These are phyloP conservation scores for Fusarium buxicola DNA, from an alignment of 2,329 filamentous ascomycete species.

Conservation along the genomic window DNA sequence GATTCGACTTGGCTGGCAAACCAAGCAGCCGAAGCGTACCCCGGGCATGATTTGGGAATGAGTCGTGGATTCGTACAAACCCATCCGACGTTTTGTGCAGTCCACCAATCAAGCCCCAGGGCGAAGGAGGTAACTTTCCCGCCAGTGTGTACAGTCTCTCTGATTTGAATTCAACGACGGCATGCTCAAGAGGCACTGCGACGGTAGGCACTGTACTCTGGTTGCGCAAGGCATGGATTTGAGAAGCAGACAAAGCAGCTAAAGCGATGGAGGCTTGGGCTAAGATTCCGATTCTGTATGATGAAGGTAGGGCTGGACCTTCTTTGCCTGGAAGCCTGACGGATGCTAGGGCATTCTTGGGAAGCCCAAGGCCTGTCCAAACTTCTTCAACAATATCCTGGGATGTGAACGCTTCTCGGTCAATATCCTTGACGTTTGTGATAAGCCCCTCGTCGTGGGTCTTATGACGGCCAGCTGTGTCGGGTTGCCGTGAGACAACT, in stretches of 20 bases:
- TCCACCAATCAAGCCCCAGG: conserved; percentile 61
- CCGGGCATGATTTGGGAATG: conserved; percentile 62
- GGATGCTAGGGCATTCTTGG: conserved; percentile 7
- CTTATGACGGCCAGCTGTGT: not conserved
- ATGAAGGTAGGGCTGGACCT: conserved; percentile 56
- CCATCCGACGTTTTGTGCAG: conserved; percentile 64
- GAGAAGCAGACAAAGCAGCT: conserved; percentile 62
- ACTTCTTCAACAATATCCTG: conserved; percentile 23
- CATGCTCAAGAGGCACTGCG: conserved; percentile 58
- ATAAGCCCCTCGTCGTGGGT: not conserved
- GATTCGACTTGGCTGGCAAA: conserved; percentile 47
- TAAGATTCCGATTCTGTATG: conserved; percentile 65
- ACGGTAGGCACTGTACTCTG: conserved; percentile 49
- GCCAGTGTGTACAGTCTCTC: conserved; percentile 61
- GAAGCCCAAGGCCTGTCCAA: conserved; percentile 33
- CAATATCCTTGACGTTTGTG: not conserved
- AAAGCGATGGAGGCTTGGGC: conserved; percentile 64
- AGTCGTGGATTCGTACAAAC: conserved; percentile 66
- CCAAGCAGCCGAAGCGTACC: conserved; percentile 59
- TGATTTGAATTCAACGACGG: conserved; percentile 64
- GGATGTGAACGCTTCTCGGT: not conserved
- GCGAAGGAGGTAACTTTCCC: conserved; percentile 47
- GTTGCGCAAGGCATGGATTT: conserved; percentile 55
- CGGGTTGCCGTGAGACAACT: not conserved
- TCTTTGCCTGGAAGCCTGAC: conserved; percentile 27